A percentile compares a stretch with the other conserved stretches of the same genome.
phyloP scores from a whole-genome alignment of 2,329 filamentous ascomycete genomes.

The Rhinocladiella similis region DNA sequence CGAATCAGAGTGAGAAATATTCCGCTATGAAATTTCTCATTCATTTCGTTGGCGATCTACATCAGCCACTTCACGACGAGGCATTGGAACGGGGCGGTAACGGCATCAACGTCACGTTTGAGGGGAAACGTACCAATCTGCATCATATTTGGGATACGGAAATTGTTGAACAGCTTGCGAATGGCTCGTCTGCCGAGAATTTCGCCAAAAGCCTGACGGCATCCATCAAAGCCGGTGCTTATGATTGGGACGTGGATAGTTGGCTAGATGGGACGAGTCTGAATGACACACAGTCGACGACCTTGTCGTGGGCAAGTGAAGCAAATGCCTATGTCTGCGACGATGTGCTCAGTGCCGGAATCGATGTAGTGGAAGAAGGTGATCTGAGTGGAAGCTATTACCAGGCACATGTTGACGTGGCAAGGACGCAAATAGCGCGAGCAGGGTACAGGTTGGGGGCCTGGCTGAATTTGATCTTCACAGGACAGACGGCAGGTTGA shows the following conservation, averaged over 20 bases:
- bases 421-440: slow-evolving; percentile 62
- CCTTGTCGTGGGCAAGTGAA: slow-evolving; percentile 56
- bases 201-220: slow-evolving; percentile 59
- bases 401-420: slow-evolving; percentile 21
- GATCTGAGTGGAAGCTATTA: slow-evolving; percentile 24
- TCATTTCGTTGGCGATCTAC: slow-evolving; percentile 68
- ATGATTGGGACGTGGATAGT: slow-evolving; percentile 14
- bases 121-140: slow-evolving; percentile 59
- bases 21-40: slow-evolving; percentile 50
- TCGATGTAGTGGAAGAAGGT: slow-evolving; percentile 56
- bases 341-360: slow-evolving; percentile 64
- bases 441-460: slow-evolving; percentile 68
- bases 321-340: slow-evolving; percentile 63
- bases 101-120: slow-evolving; percentile 65
- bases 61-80: slow-evolving; percentile 67
- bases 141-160: slow-evolving; percentile 72
- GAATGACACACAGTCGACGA: slow-evolving; percentile 38
- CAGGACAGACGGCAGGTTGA: slow-evolving; percentile 24
- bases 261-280: slow-evolving; percentile 10
- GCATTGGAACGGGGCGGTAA: slow-evolving; percentile 67
- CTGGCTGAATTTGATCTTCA: slow-evolving; percentile 64
- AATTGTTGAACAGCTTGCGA: slow-evolving; percentile 43
- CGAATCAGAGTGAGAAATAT: slow-evolving; percentile 32
- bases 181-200: slow-evolving; percentile 44
- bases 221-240: slow-evolving; percentile 40